Base-by-base conservation (phyloP, 1,284 basidiomycete genomes). In the Ustilago esculenta region DNA sequence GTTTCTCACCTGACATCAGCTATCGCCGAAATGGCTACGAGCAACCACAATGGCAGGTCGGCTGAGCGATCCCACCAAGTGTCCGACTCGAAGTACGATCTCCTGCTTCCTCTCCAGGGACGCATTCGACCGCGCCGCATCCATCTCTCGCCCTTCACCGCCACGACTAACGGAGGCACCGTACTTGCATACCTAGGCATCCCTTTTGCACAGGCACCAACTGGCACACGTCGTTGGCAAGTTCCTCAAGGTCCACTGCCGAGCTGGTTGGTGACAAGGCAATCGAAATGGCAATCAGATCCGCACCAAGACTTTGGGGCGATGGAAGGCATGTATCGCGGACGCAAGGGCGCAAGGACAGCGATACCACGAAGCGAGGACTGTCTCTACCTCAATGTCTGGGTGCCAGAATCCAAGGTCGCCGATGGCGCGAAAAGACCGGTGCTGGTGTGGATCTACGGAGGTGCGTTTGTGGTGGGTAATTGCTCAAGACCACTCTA, bases 181-280 rank as follows among this genome's bases (percentile, higher is more conserved):
- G 84, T 86, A 5, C 85, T 87, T 8, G 87, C 87, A 1, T 90
- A 86, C 69, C 83, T 89, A 3, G 89, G 89, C 1, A 87, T 91
- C 40, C 89, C 88, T 0, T 91, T 86, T 65, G 89, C 88, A 15
- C 82, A 86, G 58, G 85, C 88, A 20, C 89, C 88, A 1, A 71
- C 86, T 5, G 87, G 87, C 0, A 25, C 64, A 5, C 81, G 87
- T 18, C 85, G 88, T 7, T 89, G 89, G 83, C 86, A 85, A 61
- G 85, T 87, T 23, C 89, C 90, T 2, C 68, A 61, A 36, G 59
- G 55, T 5, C 67, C 58, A 2, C 42, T 46, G 21, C 63, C 64
- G 17, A 35, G 32, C 36, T 63, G 56, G 68, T 43, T 50, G 6
- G 23, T 32, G 2, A 35, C 45, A 7, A 46, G 59, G 3, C 17